Evolutionary conservation across 129 eudicot species (phyloP).

Genomic region (Cynara cardunculus): DNA sequence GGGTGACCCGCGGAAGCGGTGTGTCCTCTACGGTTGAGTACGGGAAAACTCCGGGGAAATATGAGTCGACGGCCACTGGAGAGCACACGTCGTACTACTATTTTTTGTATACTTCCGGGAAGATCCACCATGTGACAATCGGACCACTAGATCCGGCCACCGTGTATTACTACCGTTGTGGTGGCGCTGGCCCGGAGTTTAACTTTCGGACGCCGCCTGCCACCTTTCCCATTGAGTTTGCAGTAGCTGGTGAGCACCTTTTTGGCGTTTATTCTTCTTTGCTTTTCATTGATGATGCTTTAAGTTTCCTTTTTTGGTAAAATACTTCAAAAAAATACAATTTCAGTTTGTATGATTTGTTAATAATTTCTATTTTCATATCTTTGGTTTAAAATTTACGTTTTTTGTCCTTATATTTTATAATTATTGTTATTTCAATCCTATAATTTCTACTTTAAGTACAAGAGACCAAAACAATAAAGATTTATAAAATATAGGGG

Average conservation of each 20-base stretch:
- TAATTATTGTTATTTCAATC: too few relatives aligned
- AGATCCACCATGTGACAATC: constrained; percentile 63
- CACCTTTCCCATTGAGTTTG: constrained; percentile 69
- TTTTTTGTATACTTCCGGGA: constrained; percentile 58
- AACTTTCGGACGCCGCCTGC: constrained; percentile 68
- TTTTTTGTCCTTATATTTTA: too few relatives aligned
- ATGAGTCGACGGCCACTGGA: constrained; percentile 54
- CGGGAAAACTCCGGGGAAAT: constrained; percentile 49
- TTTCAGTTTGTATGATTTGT: too few relatives aligned
- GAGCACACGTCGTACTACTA: constrained; percentile 50
- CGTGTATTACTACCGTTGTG: constrained; percentile 66
- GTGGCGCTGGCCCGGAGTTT: constrained; percentile 68
- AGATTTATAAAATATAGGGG: too few relatives aligned
- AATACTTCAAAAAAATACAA: too few relatives aligned
- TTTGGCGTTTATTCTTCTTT: background rate
- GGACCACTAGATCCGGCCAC: constrained; percentile 78
- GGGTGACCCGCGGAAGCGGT: constrained; percentile 43
- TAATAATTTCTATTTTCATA: too few relatives aligned
- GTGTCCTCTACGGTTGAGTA: constrained; percentile 54
- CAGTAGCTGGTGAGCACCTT: constrained; percentile 53
- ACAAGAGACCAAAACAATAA: too few relatives aligned
- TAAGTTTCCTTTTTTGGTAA: background rate
- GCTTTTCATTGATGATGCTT: constrained; percentile 6
- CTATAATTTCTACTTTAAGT: too few relatives aligned
- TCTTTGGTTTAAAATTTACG: too few relatives aligned